These are phyloP conservation scores for Flaveria trinervia DNA, from an alignment of 129 eudicot genomes.

Conservation along the genomic window DNA sequence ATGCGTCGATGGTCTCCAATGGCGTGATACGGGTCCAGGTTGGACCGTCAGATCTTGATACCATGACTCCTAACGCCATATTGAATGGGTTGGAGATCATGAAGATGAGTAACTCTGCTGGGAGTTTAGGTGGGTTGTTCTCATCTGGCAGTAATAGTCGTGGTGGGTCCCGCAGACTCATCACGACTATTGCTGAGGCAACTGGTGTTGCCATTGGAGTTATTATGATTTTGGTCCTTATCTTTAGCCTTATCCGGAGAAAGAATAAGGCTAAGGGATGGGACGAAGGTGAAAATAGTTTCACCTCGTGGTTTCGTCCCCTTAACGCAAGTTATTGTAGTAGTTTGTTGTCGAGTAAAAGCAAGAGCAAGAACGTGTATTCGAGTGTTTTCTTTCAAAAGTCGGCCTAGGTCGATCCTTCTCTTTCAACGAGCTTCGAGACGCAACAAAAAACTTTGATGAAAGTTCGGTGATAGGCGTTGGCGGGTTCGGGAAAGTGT, in stretches of 20 bases:
- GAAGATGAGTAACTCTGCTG: constrained; percentile 78
- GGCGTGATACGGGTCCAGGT: constrained; percentile 66
- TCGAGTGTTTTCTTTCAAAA: constrained; percentile 55
- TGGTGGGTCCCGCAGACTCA: constrained; percentile 27
- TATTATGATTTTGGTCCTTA: constrained; percentile 42
- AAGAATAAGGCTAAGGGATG: constrained; percentile 56
- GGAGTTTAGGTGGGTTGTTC: constrained; percentile 79
- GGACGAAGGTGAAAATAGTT: constrained; percentile 58
- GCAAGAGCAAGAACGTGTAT: constrained; percentile 58
- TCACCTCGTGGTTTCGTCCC: constrained; percentile 89
- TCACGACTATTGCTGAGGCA: constrained; percentile 43
- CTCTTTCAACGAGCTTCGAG: constrained; percentile 58
- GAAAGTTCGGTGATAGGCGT: constrained; percentile 78
- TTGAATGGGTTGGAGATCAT: constrained; percentile 88
- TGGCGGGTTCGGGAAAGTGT: constrained; percentile 98
- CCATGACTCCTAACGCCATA: constrained; percentile 66
- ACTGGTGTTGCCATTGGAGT: constrained; percentile 56
- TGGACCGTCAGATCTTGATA: constrained; percentile 58
- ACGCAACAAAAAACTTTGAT: constrained; percentile 79
- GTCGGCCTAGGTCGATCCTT: constrained; percentile 59
- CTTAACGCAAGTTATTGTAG: constrained; percentile 58
- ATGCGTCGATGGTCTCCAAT: constrained; percentile 55
- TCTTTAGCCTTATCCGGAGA: constrained; percentile 36
- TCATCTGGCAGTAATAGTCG: constrained; percentile 39
- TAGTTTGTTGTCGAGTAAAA: constrained; percentile 50